phyloP scores from a whole-genome alignment of 306 rosid genomes.

The Mimosa pudica region DNA sequence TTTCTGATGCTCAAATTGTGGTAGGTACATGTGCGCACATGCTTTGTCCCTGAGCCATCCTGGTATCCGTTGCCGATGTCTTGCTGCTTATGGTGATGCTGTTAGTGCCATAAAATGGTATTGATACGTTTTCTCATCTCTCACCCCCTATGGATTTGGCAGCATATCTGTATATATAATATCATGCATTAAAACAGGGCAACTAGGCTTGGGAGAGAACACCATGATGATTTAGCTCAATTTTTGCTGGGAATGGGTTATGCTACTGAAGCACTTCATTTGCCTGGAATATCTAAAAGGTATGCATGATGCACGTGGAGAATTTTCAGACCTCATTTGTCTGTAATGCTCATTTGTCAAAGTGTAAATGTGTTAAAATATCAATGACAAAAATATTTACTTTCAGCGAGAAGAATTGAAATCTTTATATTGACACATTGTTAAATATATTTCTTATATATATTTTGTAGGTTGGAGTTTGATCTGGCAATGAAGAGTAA shows the following conservation, averaged over 20 bases:
- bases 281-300: conserved; percentile 99
- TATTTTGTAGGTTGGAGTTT: conserved; percentile 80
- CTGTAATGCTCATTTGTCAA: neutral
- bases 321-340: neutral
- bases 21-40: conserved; percentile 97
- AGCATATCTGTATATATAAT: conserved; percentile 29
- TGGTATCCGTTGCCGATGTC: conserved; percentile 98
- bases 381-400: neutral
- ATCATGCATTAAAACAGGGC: conserved; percentile 71
- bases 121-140: conserved; percentile 11
- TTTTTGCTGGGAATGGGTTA: conserved; percentile 99
- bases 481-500: conserved; percentile 98
- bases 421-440: conserved; percentile 26
- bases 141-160: neutral
- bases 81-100: conserved; percentile 98
- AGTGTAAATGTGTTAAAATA: neutral
- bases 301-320: conserved; percentile 34
- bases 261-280: conserved; percentile 96
- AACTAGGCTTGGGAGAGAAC: conserved; percentile 97
- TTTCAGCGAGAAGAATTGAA: neutral
- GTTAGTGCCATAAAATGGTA: conserved; percentile 99
- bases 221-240: conserved; percentile 96
- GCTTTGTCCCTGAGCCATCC: conserved; percentile 96
- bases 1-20: conserved; percentile 35
- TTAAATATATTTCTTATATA: conserved; percentile 7